Base-by-base conservation (phyloP, 1,139 yeast genomes). In the Diutina mesorugosa region DNA sequence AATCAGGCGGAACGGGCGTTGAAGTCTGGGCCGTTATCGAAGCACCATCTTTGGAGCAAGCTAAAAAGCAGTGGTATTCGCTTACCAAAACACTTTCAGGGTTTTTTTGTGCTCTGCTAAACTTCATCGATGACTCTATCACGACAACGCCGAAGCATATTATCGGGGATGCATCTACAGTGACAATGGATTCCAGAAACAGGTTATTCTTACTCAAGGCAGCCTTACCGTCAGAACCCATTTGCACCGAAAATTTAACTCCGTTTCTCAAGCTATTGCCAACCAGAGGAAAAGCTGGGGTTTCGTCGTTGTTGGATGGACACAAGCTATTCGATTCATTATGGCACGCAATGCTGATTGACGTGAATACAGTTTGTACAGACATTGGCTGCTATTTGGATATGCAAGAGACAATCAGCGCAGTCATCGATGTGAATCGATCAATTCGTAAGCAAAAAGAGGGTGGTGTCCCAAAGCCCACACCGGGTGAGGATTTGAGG, bases 201-300 rank as follows among this genome's bases (percentile, higher is more conserved):
- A 67, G 73, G 6, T 67, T 86, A 16, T 87, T 76, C 65, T 71
- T 87, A 48, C 67, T 91, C 60, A 77, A 96, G 60, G 97, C 97
- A 7, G 88, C 97, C 0, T 78, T 95, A 55, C 97, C 99, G 1
- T 83, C 93, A 60, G 99, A 95, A 66, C 97, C 98, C 0, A 85
- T 95, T 16, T 95, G 99, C 71, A 95, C 99, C 0, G 99, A 95
- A 68, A 95, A 95, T 68, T 77, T 95, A 65, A 91, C 99, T 0
- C 99, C 99, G 0, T 90, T 93, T 64, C 70, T 95, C 60, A 91
- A 90, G 66, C 74, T 95, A 59, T 75, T 95, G 45, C 99, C 99
- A 3, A 88, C 98, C 9, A 85, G 90, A 67, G 98, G 97, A 1
- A 87, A 87, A 66, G 85, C 96, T 0, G 99, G 99, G 1, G 74